Percentiles rank a stretch among this genome's conserved stretches.
These are phyloP conservation scores for Adansonia grandidieri DNA, from an alignment of 441 rosid genomes.

Conservation along the genomic window DNA sequence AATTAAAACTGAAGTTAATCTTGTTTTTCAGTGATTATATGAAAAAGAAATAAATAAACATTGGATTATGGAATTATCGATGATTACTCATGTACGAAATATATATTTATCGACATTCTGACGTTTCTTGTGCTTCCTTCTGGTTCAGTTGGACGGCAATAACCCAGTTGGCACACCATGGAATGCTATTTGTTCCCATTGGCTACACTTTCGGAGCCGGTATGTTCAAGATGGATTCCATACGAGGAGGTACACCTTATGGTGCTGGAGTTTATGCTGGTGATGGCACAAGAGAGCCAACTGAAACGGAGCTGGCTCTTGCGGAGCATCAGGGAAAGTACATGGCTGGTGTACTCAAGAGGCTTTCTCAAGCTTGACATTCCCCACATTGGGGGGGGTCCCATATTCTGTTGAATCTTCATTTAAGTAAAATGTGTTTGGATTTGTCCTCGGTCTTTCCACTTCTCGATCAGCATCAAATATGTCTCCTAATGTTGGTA, in stretches of 20 bases:
- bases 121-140: constrained; percentile 25
- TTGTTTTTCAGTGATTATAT: not conserved
- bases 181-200: constrained; percentile 92
- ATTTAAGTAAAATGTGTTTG: constrained; percentile 31
- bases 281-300: constrained; percentile 90
- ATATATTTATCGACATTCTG: not conserved
- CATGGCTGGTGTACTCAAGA: constrained; percentile 84
- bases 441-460: constrained; percentile 31
- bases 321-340: constrained; percentile 98
- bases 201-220: constrained; percentile 98
- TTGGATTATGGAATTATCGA: not conserved
- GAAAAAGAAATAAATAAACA: not conserved
- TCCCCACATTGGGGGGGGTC: constrained; percentile 12
- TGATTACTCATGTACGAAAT: not conserved
- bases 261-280: constrained; percentile 95
- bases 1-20: not conserved
- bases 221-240: constrained; percentile 93
- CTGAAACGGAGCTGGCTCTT: constrained; percentile 73
- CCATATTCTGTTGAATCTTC: constrained; percentile 23
- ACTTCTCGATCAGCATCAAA: constrained; percentile 13
- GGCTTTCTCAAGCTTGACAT: constrained; percentile 60
- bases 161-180: constrained; percentile 93
- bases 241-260: constrained; percentile 93
- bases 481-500: not conserved
- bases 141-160: constrained; percentile 90